Conservation (phyloP, 2,329 filamentous ascomycete genomes). For the Rhynchosporium secalis region DNA sequence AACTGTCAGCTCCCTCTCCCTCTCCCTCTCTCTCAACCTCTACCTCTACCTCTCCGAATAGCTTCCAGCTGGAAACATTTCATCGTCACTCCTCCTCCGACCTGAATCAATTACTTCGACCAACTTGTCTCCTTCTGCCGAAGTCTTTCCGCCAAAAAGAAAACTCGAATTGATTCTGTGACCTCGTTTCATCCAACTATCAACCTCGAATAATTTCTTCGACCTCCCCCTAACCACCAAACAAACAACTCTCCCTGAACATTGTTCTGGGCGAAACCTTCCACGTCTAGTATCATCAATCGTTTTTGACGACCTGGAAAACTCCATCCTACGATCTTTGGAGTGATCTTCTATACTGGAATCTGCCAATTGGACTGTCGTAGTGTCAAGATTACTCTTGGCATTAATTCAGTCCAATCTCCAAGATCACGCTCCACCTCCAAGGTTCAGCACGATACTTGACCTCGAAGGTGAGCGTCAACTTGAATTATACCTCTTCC, state of each 20-base stretch:
- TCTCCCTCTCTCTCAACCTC: neutral
- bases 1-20: conserved; percentile 30
- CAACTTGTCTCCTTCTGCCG: conserved; percentile 15
- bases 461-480: conserved; percentile 24
- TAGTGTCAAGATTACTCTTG: conserved; percentile 21
- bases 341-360: conserved; percentile 14
- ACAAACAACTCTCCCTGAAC: conserved; percentile 12
- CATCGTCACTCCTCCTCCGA: conserved; percentile 19
- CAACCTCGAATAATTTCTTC: conserved; percentile 6
- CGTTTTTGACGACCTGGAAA: conserved; percentile 15
- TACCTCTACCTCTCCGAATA: conserved; percentile 4
- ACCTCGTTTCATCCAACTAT: conserved; percentile 1
- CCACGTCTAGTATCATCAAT: conserved; percentile 14
- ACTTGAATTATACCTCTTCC: conserved; percentile 4
- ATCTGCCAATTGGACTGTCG: conserved; percentile 15
- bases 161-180: conserved; percentile 9
- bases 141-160: neutral
- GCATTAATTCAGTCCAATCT: conserved; percentile 21
- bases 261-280: conserved; percentile 15
- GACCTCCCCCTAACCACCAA: neutral
- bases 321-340: conserved; percentile 24
- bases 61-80: conserved; percentile 21
- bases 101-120: conserved; percentile 8
- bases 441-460: conserved; percentile 20
- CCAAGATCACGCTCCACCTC: conserved; percentile 32